Percentiles rank a stretch among this genome's conserved stretches.
Evolutionary conservation across 1,284 basidiomycete species (phyloP).

Genomic region (Marasmius sp.): DNA sequence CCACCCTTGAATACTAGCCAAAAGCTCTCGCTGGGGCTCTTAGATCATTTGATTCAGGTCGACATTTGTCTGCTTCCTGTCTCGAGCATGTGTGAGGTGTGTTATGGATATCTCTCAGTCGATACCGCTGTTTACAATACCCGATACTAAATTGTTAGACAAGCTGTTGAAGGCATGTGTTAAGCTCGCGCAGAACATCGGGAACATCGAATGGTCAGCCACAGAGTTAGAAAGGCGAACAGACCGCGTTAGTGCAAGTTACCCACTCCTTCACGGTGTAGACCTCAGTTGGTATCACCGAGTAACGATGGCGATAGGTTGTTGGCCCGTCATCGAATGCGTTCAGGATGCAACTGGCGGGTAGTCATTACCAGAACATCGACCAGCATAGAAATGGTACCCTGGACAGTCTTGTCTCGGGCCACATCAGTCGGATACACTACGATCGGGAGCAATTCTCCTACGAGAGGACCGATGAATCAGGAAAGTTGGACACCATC

Average conservation of each 20-base stretch:
- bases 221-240: conserved; percentile 81
- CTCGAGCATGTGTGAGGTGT: background rate
- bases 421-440: conserved; percentile 88
- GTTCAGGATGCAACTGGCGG: conserved; percentile 5
- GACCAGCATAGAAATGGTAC: conserved; percentile 64
- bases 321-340: background rate
- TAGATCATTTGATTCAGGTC: conserved; percentile 60
- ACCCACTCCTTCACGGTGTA: conserved; percentile 65
- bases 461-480: conserved; percentile 79
- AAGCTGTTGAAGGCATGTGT: conserved; percentile 78
- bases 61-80: conserved; percentile 50
- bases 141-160: conserved; percentile 71
- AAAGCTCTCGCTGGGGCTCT: conserved; percentile 68
- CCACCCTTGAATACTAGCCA: conserved; percentile 76
- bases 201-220: conserved; percentile 57
- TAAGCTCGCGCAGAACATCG: conserved; percentile 86
- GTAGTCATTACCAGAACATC: conserved; percentile 28
- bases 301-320: background rate
- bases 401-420: conserved; percentile 78
- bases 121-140: conserved; percentile 52
- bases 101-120: background rate
- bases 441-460: conserved; percentile 77
- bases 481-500: conserved; percentile 49
- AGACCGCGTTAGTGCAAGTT: conserved; percentile 93
- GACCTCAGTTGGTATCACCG: background rate